A percentile compares a stretch with the other conserved stretches of the same genome.
These are phyloP conservation scores for Fraxinus quadrangulata DNA, from an alignment of 257 asterid species.

Conservation along the genomic window DNA sequence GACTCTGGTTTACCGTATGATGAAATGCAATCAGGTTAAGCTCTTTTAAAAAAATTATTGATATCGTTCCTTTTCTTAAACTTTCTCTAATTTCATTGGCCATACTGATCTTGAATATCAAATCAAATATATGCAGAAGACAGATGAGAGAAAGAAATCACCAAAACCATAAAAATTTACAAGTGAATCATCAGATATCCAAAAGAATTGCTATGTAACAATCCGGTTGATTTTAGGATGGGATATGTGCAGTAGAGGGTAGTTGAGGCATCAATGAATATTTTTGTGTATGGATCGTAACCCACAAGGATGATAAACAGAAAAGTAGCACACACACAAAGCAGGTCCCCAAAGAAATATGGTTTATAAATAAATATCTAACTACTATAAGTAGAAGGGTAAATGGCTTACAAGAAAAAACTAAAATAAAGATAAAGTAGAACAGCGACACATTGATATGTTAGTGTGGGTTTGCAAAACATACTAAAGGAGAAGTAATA, in stretches of 20 bases:
- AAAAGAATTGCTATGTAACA: slow-evolving; percentile 9
- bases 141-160: background rate
- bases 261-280: background rate
- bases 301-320: background rate
- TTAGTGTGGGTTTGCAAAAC: background rate
- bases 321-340: background rate
- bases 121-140: slow-evolving; percentile 3
- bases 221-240: background rate
- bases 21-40: slow-evolving; percentile 28
- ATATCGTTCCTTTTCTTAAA: slow-evolving; percentile 4
- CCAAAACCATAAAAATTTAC: background rate
- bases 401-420: slow-evolving; percentile 4
- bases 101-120: slow-evolving; percentile 6
- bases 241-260: background rate
- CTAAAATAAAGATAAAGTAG: background rate
- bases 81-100: background rate
- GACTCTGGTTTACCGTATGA: slow-evolving; percentile 53
- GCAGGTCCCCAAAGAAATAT: background rate
- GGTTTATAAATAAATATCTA: background rate
- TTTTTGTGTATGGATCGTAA: background rate
- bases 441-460: background rate
- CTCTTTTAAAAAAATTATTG: slow-evolving; percentile 3
- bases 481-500: slow-evolving; percentile 5
- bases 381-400: background rate
- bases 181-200: background rate